Base-by-base conservation (phyloP, 495 filamentous ascomycete genomes). In the Lophiostoma macrostomum region DNA sequence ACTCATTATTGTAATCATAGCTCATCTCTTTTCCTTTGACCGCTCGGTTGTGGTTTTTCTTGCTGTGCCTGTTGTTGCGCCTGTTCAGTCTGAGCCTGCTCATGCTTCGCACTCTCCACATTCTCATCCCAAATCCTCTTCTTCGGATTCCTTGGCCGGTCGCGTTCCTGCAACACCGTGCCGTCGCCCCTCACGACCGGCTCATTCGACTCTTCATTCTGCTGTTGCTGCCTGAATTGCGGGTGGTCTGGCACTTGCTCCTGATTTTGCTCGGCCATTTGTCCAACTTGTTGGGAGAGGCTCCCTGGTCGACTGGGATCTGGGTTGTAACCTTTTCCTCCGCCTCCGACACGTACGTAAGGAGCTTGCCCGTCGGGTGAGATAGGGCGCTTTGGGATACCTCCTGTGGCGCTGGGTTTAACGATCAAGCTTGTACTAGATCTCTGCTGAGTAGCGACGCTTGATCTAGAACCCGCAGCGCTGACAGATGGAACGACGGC, bases 111-210 rank as follows among this genome's bases (percentile, higher is more conserved):
- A 30, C 56, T 51, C 61, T 67, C 67, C 31, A 61, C 64, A 37
- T 78, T 79, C 52, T 81, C 81, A 67, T 93, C 87, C 76, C 83
- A 90, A 81, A 91, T 86, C 67, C 88, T 74, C 72, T 95, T 96
- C 74, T 86, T 91, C 13, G 85, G 76, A 71, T 91, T 91, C 23
- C 74, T 72, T 41, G 77, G 73, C 19, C 66, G 58, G 59, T 69
- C 67, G 11, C 37, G 48, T 23, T 67, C 63, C 44, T 63, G 22
- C 35, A 73, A 42, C 27, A 67, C 54, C 25, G 61, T 69, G 0
- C 74, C 75, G 36, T 74, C 73, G 2, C 64, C 71, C 42, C 69
- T 62, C 24, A 58, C 35, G 43, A 61, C 46, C 16, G 45, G 53
- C 32, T 69, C 62, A 19, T 75, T 67, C 60, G 64, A 19, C 54